Evolutionary conservation across 73 alveolate species (phyloP).

Genomic region (Durusdinium trenchii): DNA sequence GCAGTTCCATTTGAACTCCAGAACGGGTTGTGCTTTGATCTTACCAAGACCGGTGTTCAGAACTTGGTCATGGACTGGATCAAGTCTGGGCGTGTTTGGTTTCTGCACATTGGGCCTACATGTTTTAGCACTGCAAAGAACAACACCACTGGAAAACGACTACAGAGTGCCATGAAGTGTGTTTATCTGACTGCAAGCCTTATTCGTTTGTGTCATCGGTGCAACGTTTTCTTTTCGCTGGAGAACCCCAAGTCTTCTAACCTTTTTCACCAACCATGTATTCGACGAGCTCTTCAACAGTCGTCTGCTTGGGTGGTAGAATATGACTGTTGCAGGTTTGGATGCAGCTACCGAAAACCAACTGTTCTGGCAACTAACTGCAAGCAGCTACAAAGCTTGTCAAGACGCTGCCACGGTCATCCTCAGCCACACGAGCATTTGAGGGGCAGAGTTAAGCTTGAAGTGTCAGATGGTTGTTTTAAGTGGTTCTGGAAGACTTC

Average conservation of each 20-base stretch:
- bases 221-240: not conserved
- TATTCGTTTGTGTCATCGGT: not conserved
- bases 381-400: not conserved
- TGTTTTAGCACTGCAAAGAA: not conserved
- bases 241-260: conserved; percentile 42
- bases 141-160: too few species aligned
- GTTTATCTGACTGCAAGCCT: not conserved
- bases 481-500: conserved; percentile 24
- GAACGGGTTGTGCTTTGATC: not conserved
- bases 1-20: not conserved
- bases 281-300: not conserved
- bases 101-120: not conserved
- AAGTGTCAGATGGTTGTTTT: not conserved
- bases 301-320: not conserved
- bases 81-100: not conserved
- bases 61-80: not conserved
- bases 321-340: conserved; percentile 39
- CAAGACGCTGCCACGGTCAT: not conserved
- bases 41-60: not conserved
- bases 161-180: not conserved
- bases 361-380: not conserved
- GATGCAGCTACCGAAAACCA: not conserved
- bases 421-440: not conserved
- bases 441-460: not conserved
- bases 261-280: not conserved